phyloP scores from a whole-genome alignment of 2,329 filamentous ascomycete species.

The Sclerotinia nivalis region DNA sequence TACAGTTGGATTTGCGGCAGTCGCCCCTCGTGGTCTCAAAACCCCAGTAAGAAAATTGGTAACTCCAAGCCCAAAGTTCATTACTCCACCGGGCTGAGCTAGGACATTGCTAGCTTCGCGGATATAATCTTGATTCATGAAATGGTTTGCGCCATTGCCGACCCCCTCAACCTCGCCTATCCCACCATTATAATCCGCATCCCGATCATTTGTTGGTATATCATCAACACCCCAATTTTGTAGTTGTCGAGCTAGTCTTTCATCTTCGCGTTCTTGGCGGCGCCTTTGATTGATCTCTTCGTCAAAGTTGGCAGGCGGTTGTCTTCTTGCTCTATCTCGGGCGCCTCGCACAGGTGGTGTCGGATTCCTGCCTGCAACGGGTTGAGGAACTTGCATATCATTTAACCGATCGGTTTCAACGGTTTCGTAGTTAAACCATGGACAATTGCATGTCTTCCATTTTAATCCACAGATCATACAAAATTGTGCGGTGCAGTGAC shows the following conservation, averaged over 20 bases:
- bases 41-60: conserved; percentile 41
- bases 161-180: conserved; percentile 48
- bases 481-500: conserved; percentile 79
- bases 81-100: conserved; percentile 34
- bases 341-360: conserved; percentile 32
- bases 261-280: conserved; percentile 49
- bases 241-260: conserved; percentile 52
- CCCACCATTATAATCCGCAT: conserved; percentile 45
- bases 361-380: conserved; percentile 32
- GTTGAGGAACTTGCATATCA: conserved; percentile 52
- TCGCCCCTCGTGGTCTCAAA: conserved; percentile 31
- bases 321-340: conserved; percentile 42
- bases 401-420: conserved; percentile 56
- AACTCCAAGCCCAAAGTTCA: conserved; percentile 40
- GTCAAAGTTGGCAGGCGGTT: conserved; percentile 37
- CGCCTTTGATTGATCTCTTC: conserved; percentile 44
- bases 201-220: conserved; percentile 25
- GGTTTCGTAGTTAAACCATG: conserved; percentile 70
- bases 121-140: conserved; percentile 62
- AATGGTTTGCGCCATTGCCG: conserved; percentile 56
- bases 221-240: conserved; percentile 46
- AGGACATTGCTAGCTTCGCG: conserved; percentile 42
- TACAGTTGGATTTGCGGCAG: conserved; percentile 22
- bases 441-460: conserved; percentile 83
- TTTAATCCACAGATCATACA: conserved; percentile 82